Base-by-base conservation (phyloP, 169 alveolate genomes). In the Perkinsus olseni region DNA sequence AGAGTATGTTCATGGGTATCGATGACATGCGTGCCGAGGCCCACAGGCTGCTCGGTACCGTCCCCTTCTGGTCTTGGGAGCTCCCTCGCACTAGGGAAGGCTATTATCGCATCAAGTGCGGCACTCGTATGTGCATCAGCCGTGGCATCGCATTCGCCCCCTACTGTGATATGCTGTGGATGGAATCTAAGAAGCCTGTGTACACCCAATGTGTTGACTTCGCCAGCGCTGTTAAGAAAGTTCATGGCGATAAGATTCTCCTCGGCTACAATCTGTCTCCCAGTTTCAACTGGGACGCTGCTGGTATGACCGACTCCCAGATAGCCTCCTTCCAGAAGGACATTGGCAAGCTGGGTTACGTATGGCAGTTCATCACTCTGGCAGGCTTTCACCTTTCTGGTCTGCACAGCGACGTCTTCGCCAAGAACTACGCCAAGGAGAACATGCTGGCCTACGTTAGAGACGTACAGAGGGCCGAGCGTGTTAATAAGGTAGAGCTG, bases 311-410 rank as follows among this genome's bases (percentile, higher is more conserved):
- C 6, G 97, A 97, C 51, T 95, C 94, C 38, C 96, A 97, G 92
- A 94, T 97, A 91, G 93, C 93, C 74, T 74, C 93, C 90, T 97
- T 96, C 96, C 94, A 95, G 91, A 93, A 95, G 91, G 96, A 95
- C 50, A 94, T 97, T 38, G 98, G 97, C 82, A 93, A 95, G 92
- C 94, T 97, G 91, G 98, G 98, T 38, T 97, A 95, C 92, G 95
- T 96, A 94, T 97, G 98, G 98, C 95, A 97, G 96, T 97, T 97
- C 94, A 96, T 96, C 92, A 97, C 98, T 24, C 74, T 97, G 91
- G 98, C 97, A 4, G 98, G 98, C 50, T 97, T 97, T 96, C 98
- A 97, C 93, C 93, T 95, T 94, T 96, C 94, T 74, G 96, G 97
- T 21, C 82, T 96, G 39, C 93, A 93, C 93, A 94, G 96, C 92